Percentiles rank a stretch among this genome's conserved stretches.
Evolutionary conservation across 1,139 yeast species (phyloP).

Genomic region (Saccharomyces hybrid): DNA sequence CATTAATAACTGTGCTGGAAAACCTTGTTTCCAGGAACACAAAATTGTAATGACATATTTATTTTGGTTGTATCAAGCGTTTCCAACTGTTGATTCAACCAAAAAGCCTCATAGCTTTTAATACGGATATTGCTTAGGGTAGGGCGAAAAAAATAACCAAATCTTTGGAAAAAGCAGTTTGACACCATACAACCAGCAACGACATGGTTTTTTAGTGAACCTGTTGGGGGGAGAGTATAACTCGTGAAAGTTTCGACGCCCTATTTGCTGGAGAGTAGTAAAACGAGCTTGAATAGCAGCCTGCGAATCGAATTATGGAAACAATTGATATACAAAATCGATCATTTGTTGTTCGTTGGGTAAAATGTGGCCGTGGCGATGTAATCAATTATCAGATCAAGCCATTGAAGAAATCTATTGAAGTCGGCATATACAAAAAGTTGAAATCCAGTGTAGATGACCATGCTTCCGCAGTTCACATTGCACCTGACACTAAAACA

Average conservation of each 20-base stretch:
- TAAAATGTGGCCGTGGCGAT: slow-evolving; percentile 61
- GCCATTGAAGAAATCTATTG: slow-evolving; percentile 76
- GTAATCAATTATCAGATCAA: slow-evolving; percentile 71
- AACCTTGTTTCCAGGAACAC: not conserved
- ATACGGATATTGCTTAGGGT: not conserved
- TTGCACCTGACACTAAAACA: slow-evolving; percentile 23
- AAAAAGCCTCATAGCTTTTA: not conserved
- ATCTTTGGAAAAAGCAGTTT: not conserved
- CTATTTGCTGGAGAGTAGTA: not conserved
- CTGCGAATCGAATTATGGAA: slow-evolving; percentile 45
- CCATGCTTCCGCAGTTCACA: slow-evolving; percentile 18
- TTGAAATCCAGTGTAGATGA: slow-evolving; percentile 17
- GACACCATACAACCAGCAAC: not conserved
- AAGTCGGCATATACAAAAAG: slow-evolving; percentile 35
- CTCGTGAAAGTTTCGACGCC: not conserved
- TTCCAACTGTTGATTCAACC: not conserved
- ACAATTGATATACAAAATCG: slow-evolving; percentile 83
- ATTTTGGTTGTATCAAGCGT: not conserved
- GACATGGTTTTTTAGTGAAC: not conserved
- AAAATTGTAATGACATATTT: not conserved
- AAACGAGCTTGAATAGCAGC: not conserved
- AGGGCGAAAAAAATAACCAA: not conserved
- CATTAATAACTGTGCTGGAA: not conserved
- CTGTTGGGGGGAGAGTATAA: not conserved
- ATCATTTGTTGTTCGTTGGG: slow-evolving; percentile 87